Evolutionary conservation across 257 asterid species (phyloP), one percentile per base, ranked within the genome.

Genomic region (Cordia subcordata): DNA sequence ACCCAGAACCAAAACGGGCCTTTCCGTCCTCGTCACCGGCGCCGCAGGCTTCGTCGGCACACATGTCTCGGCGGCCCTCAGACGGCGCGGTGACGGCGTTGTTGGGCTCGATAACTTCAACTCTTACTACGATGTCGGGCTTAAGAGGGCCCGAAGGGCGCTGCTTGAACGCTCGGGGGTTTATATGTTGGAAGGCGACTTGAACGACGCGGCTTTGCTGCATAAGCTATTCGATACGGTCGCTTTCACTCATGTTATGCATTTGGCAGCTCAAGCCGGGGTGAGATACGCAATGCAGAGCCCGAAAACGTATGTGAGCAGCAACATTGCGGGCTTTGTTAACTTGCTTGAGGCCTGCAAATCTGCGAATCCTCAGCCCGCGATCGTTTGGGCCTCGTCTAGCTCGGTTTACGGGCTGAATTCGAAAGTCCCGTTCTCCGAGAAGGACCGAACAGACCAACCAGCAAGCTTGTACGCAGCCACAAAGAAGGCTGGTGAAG

Each of bases 401-500:
- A 88, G 96, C 67, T 85, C 94, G 0, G 96, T 88, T 50, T 88
- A 88, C 55, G 96, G 96, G 18, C 74, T 88, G 55, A 88, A 88
- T 72, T 82, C 96, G 0, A 85, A 88, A 71, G 92, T 82, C 0
- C 96, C 94, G 23, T 88, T 88, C 71, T 85, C 94, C 0, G 96
- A 88, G 53, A 75, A 67, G 8, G 96, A 88, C 62, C 53, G 78
- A 47, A 88, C 94, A 3, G 96, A 88, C 49, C 94, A 62, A 14
- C 96, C 96, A 5, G 96, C 94, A 10, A 88, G 96, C 62, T 67
- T 88, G 27, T 88, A 88, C 54, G 96, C 96, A 0, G 96, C 96
- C 56, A 85, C 96, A 0, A 88, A 88, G 35, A 88, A 88, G 61
- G 87, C 94, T n/a, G 96, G 94, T 42, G 96, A 88, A 62, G 96